Percentiles rank a stretch among this genome's conserved stretches.
Evolutionary conservation across 2,329 filamentous ascomycete genomes (phyloP).

Genomic region (Colletotrichum cuscutae): DNA sequence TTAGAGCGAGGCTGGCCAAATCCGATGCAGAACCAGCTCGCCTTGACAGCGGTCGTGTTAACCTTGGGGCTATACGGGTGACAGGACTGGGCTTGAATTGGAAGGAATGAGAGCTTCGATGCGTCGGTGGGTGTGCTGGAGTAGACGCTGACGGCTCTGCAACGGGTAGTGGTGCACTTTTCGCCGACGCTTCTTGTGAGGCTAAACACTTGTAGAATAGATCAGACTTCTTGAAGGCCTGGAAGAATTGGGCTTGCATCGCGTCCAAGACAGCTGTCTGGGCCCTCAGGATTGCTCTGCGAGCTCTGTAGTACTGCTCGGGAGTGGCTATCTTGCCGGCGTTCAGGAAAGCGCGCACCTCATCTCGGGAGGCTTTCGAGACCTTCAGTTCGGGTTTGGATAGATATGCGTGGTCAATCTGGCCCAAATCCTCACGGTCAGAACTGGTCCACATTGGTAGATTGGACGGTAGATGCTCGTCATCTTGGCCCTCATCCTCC

Average conservation of each 20-base stretch:
- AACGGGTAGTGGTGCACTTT: conserved; percentile 14
- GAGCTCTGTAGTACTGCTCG: conserved; percentile 83
- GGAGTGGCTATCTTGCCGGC: conserved; percentile 81
- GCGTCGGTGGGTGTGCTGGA: conserved; percentile 20
- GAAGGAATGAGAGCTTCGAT: conserved; percentile 48
- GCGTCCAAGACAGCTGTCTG: conserved; percentile 87
- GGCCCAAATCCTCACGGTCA: conserved; percentile 86
- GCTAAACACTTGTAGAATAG: conserved; percentile 96
- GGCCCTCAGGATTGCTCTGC: conserved; percentile 81
- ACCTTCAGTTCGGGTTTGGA: conserved; percentile 84
- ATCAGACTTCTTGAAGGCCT: conserved; percentile 90
- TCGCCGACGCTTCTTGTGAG: conserved; percentile 76
- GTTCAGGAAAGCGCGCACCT: conserved; percentile 81
- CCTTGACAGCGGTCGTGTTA: conserved; percentile 51
- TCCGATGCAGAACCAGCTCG: conserved; percentile 61
- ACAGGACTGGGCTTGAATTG: conserved; percentile 57
- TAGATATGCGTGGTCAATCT: conserved; percentile 92
- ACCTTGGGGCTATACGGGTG: conserved; percentile 54
- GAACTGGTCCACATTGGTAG: conserved; percentile 81
- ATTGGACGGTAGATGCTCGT: conserved; percentile 68
- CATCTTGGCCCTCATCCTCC: conserved; percentile 83
- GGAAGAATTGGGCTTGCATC: conserved; percentile 84
- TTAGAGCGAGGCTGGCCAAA: conserved; percentile 50
- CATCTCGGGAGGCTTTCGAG: conserved; percentile 72
- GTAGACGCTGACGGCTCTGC: conserved; percentile 12